Percentiles rank a stretch among this genome's conserved stretches.
Conservation (phyloP, 495 filamentous ascomycete species). For the Neurospora sublineolata region DNA sequence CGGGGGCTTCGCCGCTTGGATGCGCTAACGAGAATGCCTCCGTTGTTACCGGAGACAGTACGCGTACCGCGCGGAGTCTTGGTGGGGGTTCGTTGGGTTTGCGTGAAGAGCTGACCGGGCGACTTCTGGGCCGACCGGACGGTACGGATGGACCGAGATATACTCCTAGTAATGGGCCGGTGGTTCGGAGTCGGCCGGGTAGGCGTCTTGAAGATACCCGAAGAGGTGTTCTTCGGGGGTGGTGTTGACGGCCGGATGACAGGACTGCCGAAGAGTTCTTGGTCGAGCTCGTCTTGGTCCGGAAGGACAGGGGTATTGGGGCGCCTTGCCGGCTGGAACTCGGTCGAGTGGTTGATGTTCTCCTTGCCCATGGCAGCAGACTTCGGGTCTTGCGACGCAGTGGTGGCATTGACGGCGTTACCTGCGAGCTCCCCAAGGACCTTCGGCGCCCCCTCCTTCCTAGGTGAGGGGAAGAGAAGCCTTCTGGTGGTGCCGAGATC, state of each 20-base stretch:
- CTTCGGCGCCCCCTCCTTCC: slow-evolving; percentile 47
- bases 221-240: slow-evolving; percentile 36
- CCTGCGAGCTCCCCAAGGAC: slow-evolving; percentile 45
- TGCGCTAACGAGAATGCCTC: slow-evolving; percentile 9
- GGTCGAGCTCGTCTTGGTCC: slow-evolving; percentile 36
- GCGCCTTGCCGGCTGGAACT: slow-evolving; percentile 4
- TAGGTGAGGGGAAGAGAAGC: slow-evolving; percentile 65
- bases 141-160: slow-evolving; percentile 40
- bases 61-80: slow-evolving; percentile 25
- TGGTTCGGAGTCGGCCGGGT: slow-evolving; percentile 45
- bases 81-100: slow-evolving; percentile 32
- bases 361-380: slow-evolving; percentile 31
- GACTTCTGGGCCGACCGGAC: slow-evolving; percentile 24
- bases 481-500: slow-evolving; percentile 58
- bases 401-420: slow-evolving; percentile 42
- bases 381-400: slow-evolving; percentile 24
- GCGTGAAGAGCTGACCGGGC: slow-evolving; percentile 18
- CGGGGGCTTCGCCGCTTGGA: slow-evolving; percentile 30
- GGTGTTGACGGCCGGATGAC: slow-evolving; percentile 50
- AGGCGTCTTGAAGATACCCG: slow-evolving; percentile 44
- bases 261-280: slow-evolving; percentile 46
- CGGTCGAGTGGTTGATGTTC: slow-evolving; percentile 7
- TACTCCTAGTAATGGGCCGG: slow-evolving; percentile 44
- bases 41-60: slow-evolving; percentile 9
- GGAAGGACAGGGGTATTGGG: slow-evolving; percentile 16